phyloP scores from a whole-genome alignment of 768 basidiomycete genomes.

The Amanita phalloides region DNA sequence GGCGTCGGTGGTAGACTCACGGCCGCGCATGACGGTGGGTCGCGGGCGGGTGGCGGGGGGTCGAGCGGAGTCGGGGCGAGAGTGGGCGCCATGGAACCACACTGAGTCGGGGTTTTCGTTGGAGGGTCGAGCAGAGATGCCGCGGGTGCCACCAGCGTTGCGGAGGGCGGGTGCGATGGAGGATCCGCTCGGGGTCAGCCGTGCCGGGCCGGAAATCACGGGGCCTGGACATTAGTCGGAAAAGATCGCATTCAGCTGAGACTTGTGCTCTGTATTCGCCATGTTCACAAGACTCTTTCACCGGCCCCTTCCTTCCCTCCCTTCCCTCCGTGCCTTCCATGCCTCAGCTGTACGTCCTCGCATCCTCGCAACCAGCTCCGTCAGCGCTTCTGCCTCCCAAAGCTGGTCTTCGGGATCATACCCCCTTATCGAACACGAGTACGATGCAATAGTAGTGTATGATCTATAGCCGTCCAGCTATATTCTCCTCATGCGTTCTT shows the following conservation, averaged over 20 bases:
- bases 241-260: not conserved
- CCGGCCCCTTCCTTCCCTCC: conserved; percentile 32
- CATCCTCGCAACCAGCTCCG: conserved; percentile 61
- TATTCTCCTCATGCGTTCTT: conserved; percentile 4
- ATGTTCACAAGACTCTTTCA: conserved; percentile 47
- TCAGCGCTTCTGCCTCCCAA: conserved; percentile 43
- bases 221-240: conserved; percentile 2
- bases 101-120: conserved; percentile 39
- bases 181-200: conserved; percentile 11
- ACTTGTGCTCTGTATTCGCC: not conserved
- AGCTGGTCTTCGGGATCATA: conserved; percentile 83
- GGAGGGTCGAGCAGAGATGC: conserved; percentile 31
- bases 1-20: conserved; percentile 27
- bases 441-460: conserved; percentile 97
- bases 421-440: conserved; percentile 96
- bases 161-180: conserved; percentile 20
- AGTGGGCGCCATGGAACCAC: conserved; percentile 43
- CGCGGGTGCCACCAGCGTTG: conserved; percentile 40
- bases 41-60: not conserved
- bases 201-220: conserved; percentile 4
- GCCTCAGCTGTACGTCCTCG: conserved; percentile 47
- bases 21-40: conserved; percentile 10
- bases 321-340: conserved; percentile 53
- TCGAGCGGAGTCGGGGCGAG: not conserved
- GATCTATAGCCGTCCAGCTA: conserved; percentile 21